phyloP scores from a whole-genome alignment of 148 eudicot species.

The Chenopodium quinoa region DNA sequence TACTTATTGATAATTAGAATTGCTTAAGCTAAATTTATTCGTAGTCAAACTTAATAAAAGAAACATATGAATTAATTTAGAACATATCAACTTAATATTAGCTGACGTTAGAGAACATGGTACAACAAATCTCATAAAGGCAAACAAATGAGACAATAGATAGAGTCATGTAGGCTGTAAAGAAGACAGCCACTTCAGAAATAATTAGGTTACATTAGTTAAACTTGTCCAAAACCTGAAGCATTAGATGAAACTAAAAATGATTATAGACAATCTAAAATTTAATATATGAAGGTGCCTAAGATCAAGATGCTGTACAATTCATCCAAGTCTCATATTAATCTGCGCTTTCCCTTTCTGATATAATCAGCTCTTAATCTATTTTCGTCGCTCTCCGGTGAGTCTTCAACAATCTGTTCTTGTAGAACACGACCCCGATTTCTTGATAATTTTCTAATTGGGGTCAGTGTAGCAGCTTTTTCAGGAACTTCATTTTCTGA shows the following conservation, averaged over 20 bases:
- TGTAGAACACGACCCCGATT: constrained; percentile 83
- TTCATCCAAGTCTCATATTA: neutral
- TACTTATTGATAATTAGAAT: too few relatives aligned
- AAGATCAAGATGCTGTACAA: constrained; percentile 17
- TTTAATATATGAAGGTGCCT: neutral
- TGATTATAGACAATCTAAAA: neutral
- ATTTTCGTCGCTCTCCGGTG: constrained; percentile 53
- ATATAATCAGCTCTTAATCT: constrained; percentile 40
- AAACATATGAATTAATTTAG: too few relatives aligned
- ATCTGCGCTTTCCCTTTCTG: constrained; percentile 54
- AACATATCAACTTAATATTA: too few relatives aligned
- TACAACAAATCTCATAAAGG: neutral
- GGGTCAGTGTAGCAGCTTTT: constrained; percentile 47
- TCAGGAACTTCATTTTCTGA: constrained; percentile 29
- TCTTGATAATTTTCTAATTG: constrained; percentile 66
- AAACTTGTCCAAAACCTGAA: constrained; percentile 3
- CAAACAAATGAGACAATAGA: neutral
- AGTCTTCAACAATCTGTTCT: constrained; percentile 66
- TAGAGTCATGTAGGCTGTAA: neutral
- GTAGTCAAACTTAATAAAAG: too few relatives aligned
- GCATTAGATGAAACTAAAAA: neutral
- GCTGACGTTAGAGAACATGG: too few relatives aligned
- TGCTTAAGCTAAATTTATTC: too few relatives aligned
- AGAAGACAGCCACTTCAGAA: constrained; percentile 2
- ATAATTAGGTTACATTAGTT: neutral